These are phyloP conservation scores for Metarhizium robertsii DNA, from an alignment of 2,329 filamentous ascomycete species.

Conservation along the genomic window DNA sequence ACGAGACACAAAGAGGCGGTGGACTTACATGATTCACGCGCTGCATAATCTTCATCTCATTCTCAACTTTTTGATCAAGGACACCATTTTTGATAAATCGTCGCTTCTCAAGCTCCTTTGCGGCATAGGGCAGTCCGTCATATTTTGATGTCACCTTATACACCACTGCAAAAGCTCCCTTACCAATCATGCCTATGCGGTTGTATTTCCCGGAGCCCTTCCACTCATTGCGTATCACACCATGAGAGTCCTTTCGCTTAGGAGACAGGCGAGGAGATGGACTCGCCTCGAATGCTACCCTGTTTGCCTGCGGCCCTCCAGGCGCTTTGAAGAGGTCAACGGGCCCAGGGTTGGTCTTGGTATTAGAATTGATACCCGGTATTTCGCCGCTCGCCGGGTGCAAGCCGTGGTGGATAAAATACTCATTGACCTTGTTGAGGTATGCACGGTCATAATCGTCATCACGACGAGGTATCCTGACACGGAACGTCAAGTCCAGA, in stretches of 20 bases:
- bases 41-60: constrained; percentile 95
- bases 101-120: constrained; percentile 90
- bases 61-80: constrained; percentile 84
- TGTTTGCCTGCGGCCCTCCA: constrained; percentile 8
- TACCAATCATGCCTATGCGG: constrained; percentile 70
- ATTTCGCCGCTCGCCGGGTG: constrained; percentile 37
- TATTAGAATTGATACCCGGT: constrained; percentile 13
- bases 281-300: constrained; percentile 3
- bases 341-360: constrained; percentile 27
- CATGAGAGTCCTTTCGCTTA: constrained; percentile 16
- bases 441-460: constrained; percentile 57
- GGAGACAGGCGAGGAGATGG: constrained; percentile 7
- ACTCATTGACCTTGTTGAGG: constrained; percentile 56
- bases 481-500: constrained; percentile 67
- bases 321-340: constrained; percentile 24
- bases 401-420: constrained; percentile 39
- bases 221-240: constrained; percentile 54
- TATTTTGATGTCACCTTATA: constrained; percentile 83
- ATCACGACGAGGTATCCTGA: constrained; percentile 71
- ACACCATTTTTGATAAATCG: constrained; percentile 89
- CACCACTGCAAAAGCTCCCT: constrained; percentile 90
- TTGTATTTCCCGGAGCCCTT: constrained; percentile 80
- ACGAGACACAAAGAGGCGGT: background rate
- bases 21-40: constrained; percentile 66
- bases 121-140: constrained; percentile 75